Evolutionary conservation across 768 basidiomycete genomes (phyloP).

Genomic region (Gyrodon lividus): DNA sequence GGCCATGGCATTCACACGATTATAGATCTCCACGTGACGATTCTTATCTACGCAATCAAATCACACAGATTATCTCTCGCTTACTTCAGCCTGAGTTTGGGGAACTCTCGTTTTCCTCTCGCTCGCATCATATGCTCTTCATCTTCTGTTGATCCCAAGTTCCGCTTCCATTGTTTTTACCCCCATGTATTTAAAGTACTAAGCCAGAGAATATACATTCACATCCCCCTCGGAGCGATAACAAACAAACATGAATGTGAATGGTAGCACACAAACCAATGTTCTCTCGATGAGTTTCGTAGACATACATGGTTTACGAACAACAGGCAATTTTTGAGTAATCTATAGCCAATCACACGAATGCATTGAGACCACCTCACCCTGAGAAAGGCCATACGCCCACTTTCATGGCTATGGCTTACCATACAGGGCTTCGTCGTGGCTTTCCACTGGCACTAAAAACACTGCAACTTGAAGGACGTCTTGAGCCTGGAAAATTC

Average conservation of each 20-base stretch:
- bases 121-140: too few relatives aligned
- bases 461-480: too few relatives aligned
- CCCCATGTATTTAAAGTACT: too few relatives aligned
- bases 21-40: too few relatives aligned
- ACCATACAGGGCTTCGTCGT: not conserved
- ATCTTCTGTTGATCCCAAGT: too few relatives aligned
- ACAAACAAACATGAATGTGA: not conserved
- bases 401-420: not conserved
- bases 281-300: not conserved
- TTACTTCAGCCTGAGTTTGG: too few relatives aligned
- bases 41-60: too few relatives aligned
- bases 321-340: not conserved
- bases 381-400: not conserved
- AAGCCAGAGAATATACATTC: not conserved
- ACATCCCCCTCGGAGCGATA: not conserved
- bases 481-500: too few relatives aligned
- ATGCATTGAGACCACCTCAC: not conserved
- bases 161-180: too few relatives aligned
- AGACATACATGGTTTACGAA: not conserved
- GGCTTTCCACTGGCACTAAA: not conserved
- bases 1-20: too few relatives aligned
- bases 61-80: too few relatives aligned
- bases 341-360: not conserved
- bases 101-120: too few relatives aligned
- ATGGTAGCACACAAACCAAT: not conserved